Conservation (phyloP, 345 rosid species). For the Isatis tinctoria region DNA sequence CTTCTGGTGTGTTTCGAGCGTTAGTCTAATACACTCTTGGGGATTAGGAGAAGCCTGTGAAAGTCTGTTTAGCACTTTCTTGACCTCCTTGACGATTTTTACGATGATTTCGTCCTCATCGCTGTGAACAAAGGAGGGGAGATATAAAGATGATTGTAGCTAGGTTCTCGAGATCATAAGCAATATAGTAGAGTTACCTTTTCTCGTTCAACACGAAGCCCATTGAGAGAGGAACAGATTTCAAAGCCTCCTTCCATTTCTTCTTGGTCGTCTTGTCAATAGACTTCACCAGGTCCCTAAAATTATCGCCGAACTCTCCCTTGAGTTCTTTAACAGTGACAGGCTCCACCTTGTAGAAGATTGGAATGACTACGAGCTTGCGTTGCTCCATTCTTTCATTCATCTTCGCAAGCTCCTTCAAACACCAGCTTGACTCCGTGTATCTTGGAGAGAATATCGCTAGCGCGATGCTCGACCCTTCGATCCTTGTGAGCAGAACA, state of each 20-base stretch:
- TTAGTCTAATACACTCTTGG: not conserved
- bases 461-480: not conserved
- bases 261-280: not conserved
- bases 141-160: too few species aligned
- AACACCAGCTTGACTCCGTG: constrained; percentile 9
- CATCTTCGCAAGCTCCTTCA: constrained; percentile 11
- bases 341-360: constrained; percentile 10
- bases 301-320: constrained; percentile 9
- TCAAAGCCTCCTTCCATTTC: not conserved
- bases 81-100: not conserved
- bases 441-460: not conserved
- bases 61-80: not conserved
- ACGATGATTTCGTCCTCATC: not conserved
- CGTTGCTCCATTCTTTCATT: not conserved
- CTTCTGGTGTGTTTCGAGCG: not conserved
- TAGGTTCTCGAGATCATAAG: too few species aligned
- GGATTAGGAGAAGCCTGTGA: not conserved
- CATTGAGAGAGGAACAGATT: not conserved
- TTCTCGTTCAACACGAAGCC: not conserved
- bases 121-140: not conserved
- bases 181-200: not conserved
- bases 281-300: not conserved
- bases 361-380: constrained; percentile 17
- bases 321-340: not conserved
- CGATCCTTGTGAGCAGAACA: not conserved